Percentiles rank a stretch among this genome's conserved stretches.
These are phyloP conservation scores for Gynochthodes officinalis DNA, from an alignment of 257 asterid genomes.

Conservation along the genomic window DNA sequence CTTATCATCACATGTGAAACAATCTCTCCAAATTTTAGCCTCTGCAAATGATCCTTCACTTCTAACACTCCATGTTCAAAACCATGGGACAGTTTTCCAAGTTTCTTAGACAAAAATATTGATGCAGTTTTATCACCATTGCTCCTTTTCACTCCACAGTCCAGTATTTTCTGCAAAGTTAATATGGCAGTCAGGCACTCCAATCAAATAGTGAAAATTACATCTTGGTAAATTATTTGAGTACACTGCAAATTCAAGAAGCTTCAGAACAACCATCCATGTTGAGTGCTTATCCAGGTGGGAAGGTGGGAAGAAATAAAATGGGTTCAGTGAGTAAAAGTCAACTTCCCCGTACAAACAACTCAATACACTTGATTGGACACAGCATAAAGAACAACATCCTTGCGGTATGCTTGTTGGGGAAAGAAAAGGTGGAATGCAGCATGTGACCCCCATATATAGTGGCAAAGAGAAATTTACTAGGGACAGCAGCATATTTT, in stretches of 20 bases:
- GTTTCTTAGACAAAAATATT: conserved; percentile 61
- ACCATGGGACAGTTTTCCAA: conserved; percentile 59
- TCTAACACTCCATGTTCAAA: conserved; percentile 84
- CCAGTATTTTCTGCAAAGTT: conserved; percentile 64
- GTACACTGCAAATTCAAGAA: background rate
- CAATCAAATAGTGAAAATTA: background rate
- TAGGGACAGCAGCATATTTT: background rate
- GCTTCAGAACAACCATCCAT: background rate
- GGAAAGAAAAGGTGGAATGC: background rate
- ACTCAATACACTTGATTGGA: background rate
- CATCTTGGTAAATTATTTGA: background rate
- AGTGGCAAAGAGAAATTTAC: background rate
- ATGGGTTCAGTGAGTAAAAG: background rate
- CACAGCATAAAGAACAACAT: background rate
- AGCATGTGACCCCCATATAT: background rate
- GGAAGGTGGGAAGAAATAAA: background rate
- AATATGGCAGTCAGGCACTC: conserved; percentile 19
- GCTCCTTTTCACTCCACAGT: conserved; percentile 72
- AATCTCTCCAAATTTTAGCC: conserved; percentile 53
- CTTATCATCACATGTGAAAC: conserved; percentile 67
- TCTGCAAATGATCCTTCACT: conserved; percentile 73
- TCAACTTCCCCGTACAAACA: background rate
- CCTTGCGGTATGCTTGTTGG: background rate
- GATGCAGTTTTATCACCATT: conserved; percentile 69
- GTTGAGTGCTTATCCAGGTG: background rate